These are phyloP conservation scores for Fragaria vesca DNA, from an alignment of 306 rosid species.

Conservation along the genomic window DNA sequence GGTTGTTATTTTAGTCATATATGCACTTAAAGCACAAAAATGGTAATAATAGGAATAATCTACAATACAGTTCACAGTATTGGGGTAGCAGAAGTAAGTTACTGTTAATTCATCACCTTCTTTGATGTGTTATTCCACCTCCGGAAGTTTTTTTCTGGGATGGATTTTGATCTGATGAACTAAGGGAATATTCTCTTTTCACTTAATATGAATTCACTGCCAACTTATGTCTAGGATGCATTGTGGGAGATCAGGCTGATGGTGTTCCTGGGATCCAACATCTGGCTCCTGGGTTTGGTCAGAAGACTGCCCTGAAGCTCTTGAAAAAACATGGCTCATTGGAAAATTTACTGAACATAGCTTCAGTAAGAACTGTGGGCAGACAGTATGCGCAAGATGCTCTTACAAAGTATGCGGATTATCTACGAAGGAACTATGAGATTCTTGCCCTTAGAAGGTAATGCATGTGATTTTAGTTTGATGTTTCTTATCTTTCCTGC, in stretches of 20 bases:
- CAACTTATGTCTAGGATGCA: conserved; percentile 56
- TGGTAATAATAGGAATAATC: not conserved
- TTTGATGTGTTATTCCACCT: not conserved
- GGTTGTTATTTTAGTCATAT: not conserved
- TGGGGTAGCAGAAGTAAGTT: not conserved
- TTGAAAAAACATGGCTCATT: conserved; percentile 79
- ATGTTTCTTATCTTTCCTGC: not conserved
- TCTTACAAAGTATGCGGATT: conserved; percentile 67
- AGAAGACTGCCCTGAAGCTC: conserved; percentile 90
- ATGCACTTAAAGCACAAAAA: not conserved
- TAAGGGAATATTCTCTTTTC: not conserved
- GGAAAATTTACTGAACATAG: conserved; percentile 67
- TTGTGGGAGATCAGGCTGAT: conserved; percentile 82
- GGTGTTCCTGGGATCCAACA: conserved; percentile 97
- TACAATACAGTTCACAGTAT: not conserved
- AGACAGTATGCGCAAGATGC: conserved; percentile 90
- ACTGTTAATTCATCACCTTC: not conserved
- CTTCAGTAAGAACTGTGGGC: conserved; percentile 85
- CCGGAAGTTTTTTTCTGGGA: not conserved
- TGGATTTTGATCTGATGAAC: conserved; percentile 8
- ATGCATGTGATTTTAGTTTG: conserved; percentile 9
- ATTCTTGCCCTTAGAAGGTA: conserved; percentile 83
- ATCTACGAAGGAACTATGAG: conserved; percentile 66
- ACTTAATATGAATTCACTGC: not conserved
- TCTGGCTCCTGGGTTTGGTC: conserved; percentile 81